These are phyloP conservation scores for Aspergillus nanangensis DNA, from an alignment of 495 filamentous ascomycete genomes.

Conservation along the genomic window DNA sequence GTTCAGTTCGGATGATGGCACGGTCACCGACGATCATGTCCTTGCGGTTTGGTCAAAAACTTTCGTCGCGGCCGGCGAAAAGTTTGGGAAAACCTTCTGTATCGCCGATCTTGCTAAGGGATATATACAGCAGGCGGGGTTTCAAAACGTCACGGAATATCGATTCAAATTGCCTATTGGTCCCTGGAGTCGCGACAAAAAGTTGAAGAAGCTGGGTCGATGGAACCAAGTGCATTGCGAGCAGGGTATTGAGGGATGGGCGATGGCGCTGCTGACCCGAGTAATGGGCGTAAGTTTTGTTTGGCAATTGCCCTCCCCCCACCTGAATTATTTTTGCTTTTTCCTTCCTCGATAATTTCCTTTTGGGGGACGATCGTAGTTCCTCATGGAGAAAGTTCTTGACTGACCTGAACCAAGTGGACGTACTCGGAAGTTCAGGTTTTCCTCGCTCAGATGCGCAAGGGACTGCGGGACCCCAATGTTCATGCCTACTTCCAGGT, in stretches of 20 bases:
- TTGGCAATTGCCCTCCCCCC: background rate
- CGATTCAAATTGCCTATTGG: slow-evolving; percentile 61
- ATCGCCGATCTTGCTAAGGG: slow-evolving; percentile 35
- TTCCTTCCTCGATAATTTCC: no score
- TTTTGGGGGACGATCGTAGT: no score
- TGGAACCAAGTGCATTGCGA: slow-evolving; percentile 58
- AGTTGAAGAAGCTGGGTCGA: slow-evolving; percentile 59
- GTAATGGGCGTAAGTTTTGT: slow-evolving; percentile 35
- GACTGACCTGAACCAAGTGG: slow-evolving; percentile 13
- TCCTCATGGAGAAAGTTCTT: no score
- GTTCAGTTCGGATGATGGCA: slow-evolving; percentile 46
- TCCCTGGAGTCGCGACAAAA: slow-evolving; percentile 59
- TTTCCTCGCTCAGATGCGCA: slow-evolving; percentile 19
- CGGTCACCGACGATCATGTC: slow-evolving; percentile 45
- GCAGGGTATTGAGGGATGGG: slow-evolving; percentile 53
- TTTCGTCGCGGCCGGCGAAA: slow-evolving; percentile 48
- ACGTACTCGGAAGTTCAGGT: slow-evolving; percentile 21
- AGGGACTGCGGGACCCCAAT: slow-evolving; percentile 15
- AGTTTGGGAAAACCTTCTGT: slow-evolving; percentile 44
- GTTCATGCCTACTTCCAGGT: slow-evolving; percentile 18
- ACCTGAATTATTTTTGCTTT: background rate
- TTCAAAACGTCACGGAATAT: slow-evolving; percentile 52
- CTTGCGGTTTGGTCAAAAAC: slow-evolving; percentile 45
- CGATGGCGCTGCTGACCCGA: slow-evolving; percentile 55
- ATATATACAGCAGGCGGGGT: slow-evolving; percentile 45